Percentiles rank a stretch among this genome's conserved stretches.
Evolutionary conservation across 345 rosid genomes (phyloP).

Genomic region (Anacardium occidentale): DNA sequence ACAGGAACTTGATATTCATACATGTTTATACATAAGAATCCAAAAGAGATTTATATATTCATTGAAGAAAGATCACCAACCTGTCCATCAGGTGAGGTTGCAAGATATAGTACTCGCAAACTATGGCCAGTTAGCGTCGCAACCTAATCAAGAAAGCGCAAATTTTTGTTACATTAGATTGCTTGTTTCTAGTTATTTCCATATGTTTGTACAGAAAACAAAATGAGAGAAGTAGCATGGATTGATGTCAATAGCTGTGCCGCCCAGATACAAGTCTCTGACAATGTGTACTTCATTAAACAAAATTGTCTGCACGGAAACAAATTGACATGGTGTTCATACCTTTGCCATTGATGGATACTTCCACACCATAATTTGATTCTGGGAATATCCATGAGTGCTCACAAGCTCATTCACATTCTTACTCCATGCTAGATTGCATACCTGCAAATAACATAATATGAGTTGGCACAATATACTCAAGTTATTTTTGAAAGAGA

Average conservation of each 20-base stretch:
- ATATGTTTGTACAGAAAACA: no score
- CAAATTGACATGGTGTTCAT: background rate
- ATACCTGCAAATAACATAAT: constrained; percentile 43
- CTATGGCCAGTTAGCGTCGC: constrained; percentile 92
- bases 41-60: background rate
- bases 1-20: background rate
- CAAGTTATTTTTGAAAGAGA: background rate
- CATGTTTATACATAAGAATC: background rate
- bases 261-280: no score
- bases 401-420: constrained; percentile 95
- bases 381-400: constrained; percentile 96
- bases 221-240: no score
- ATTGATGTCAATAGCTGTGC: no score
- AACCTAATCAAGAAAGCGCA: constrained; percentile 41
- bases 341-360: constrained; percentile 95
- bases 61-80: constrained; percentile 14
- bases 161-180: background rate
- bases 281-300: no score
- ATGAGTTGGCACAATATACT: background rate
- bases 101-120: constrained; percentile 88
- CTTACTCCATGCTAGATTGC: constrained; percentile 97
- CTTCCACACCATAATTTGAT: constrained; percentile 98
- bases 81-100: constrained; percentile 94
- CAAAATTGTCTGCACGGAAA: background rate
- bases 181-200: background rate